phyloP scores from a whole-genome alignment of 2,329 filamentous ascomycete genomes.

The Bertia moriformis region DNA sequence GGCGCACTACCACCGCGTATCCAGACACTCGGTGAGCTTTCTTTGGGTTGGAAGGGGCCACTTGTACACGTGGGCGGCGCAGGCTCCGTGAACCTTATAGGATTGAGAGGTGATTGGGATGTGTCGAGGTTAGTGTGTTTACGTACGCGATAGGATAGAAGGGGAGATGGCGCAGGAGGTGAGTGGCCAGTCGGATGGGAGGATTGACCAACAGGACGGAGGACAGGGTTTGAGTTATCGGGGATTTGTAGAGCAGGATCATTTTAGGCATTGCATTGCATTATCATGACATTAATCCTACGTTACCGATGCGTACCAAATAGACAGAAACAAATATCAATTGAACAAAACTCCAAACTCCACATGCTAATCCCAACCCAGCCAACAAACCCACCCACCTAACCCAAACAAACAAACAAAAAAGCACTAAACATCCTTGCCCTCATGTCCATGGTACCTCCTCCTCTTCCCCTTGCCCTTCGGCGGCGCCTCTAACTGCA shows the following conservation, averaged over 20 bases:
- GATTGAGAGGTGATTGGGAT: too few species aligned
- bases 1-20: too few species aligned
- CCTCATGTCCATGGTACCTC: not conserved
- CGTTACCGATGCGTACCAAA: not conserved
- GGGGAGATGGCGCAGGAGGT: too few species aligned
- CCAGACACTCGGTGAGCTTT: too few species aligned
- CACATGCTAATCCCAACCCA: not conserved
- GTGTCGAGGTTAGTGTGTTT: too few species aligned
- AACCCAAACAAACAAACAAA: not conserved
- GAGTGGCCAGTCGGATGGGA: too few species aligned
- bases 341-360: not conserved
- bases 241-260: not conserved
- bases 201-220: too few species aligned
- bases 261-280: not conserved
- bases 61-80: too few species aligned
- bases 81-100: too few species aligned
- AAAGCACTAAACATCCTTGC: not conserved
- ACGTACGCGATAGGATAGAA: too few species aligned
- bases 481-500: constrained; percentile 41
- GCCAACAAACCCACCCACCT: not conserved
- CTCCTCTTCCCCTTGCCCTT: constrained; percentile 35
- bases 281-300: not conserved
- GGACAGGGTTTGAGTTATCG: too few species aligned
- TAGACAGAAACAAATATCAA: not conserved
- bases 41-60: too few species aligned